These are phyloP conservation scores for Fusarium sp. DNA, from an alignment of 2,329 filamentous ascomycete genomes.

Conservation along the genomic window DNA sequence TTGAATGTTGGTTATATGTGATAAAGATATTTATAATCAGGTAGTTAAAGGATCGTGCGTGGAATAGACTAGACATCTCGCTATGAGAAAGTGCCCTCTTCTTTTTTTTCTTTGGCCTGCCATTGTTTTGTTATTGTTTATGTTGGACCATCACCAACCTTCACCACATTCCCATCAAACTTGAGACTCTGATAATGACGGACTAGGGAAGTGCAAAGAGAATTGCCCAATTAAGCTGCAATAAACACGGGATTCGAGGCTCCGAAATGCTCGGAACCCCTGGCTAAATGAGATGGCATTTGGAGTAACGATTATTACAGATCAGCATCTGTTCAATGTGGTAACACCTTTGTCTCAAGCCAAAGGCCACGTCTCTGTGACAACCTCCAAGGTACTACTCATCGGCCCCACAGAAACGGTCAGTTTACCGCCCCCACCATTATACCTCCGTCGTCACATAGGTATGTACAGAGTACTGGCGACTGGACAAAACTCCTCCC, in stretches of 20 bases:
- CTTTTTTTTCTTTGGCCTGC: background rate
- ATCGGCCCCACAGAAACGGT: conserved; percentile 5
- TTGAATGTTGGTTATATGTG: background rate
- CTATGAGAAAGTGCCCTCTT: background rate
- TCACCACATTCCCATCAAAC: background rate
- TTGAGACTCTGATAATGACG: background rate
- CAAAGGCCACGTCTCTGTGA: conserved; percentile 22
- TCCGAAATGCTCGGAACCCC: conserved; percentile 19
- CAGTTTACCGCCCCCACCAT: conserved; percentile 13
- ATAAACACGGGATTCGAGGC: conserved; percentile 23
- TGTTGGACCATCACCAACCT: background rate
- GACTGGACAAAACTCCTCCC: background rate
- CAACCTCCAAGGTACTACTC: background rate
- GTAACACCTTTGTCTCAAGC: conserved; percentile 23
- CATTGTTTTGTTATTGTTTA: background rate
- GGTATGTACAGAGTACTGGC: background rate
- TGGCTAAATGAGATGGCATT: conserved; percentile 1
- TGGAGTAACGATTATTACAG: background rate
- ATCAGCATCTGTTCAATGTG: conserved; percentile 6
- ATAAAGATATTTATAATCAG: background rate
- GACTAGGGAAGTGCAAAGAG: conserved; percentile 14
- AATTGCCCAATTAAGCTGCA: conserved; percentile 29
- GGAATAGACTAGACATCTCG: background rate
- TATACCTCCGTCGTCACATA: background rate
- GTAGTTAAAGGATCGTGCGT: background rate